These are phyloP conservation scores for Pythium aphanidermatum DNA, from an alignment of 352 stramenopile genomes.

Conservation along the genomic window DNA sequence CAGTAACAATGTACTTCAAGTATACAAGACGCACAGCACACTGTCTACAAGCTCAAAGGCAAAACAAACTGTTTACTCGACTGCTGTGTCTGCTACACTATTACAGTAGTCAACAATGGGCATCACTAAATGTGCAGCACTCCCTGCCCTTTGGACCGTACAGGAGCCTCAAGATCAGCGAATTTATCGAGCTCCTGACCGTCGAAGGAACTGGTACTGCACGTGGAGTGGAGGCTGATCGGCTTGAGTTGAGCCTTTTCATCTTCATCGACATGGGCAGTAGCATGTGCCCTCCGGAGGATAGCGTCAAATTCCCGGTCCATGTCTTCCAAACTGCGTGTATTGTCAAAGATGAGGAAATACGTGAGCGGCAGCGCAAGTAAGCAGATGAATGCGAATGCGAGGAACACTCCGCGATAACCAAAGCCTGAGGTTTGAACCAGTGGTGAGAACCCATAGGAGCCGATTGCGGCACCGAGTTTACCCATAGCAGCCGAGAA, in stretches of 20 bases:
- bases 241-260: slow-evolving; percentile 11
- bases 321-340: slow-evolving; percentile 10
- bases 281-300: not conserved
- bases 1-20: too few relatives aligned
- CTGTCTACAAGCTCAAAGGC: too few relatives aligned
- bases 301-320: slow-evolving; percentile 23
- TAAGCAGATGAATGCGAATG: slow-evolving; percentile 21
- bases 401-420: slow-evolving; percentile 17
- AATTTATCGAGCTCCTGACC: slow-evolving; percentile 7
- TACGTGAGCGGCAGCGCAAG: slow-evolving; percentile 21
- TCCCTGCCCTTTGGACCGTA: too few relatives aligned
- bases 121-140: too few relatives aligned
- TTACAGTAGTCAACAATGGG: too few relatives aligned
- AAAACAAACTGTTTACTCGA: too few relatives aligned
- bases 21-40: too few relatives aligned
- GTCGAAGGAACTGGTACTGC: slow-evolving; percentile 9
- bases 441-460: slow-evolving; percentile 25
- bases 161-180: too few relatives aligned
- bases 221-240: slow-evolving; percentile 5
- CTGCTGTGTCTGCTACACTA: too few relatives aligned
- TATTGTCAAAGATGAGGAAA: slow-evolving; percentile 28
- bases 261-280: not conserved
- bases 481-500: slow-evolving; percentile 87
- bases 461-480: slow-evolving; percentile 67
- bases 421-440: slow-evolving; percentile 13